phyloP scores from a whole-genome alignment of 352 stramenopile species.

The Halophytophthora polymorphica region DNA sequence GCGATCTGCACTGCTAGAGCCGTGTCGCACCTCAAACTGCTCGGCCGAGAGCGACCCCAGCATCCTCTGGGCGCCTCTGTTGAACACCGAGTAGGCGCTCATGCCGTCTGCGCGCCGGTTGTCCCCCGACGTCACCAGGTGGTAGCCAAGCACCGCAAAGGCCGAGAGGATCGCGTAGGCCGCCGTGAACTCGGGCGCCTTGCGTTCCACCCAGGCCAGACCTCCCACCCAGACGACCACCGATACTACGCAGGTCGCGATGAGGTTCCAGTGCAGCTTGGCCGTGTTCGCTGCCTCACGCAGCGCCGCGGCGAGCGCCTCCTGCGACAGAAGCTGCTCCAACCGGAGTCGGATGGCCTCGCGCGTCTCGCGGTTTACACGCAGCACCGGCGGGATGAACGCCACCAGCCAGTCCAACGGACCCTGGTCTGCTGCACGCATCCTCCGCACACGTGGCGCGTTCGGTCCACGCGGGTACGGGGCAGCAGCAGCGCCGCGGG shows the following conservation, averaged over 20 bases:
- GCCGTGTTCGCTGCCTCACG: constrained; percentile 14
- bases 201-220: constrained; percentile 44
- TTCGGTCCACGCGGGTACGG: constrained; percentile 1
- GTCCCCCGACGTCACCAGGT: constrained; percentile 28
- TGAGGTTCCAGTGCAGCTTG: constrained; percentile 17
- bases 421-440: constrained; percentile 25
- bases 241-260: constrained; percentile 19
- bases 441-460: constrained; percentile 7
- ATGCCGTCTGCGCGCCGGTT: constrained; percentile 24
- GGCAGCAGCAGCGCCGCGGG: constrained; percentile 1
- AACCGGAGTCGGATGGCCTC: constrained; percentile 35
- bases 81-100: constrained; percentile 86
- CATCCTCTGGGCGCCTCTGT: constrained; percentile 62
- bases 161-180: constrained; percentile 65
- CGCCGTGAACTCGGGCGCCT: constrained; percentile 50
- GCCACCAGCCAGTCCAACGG: constrained; percentile 71
- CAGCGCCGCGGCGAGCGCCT: constrained; percentile 18
- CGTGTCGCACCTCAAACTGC: constrained; percentile 66
- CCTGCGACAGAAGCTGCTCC: constrained; percentile 30
- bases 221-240: constrained; percentile 37
- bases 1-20: not conserved
- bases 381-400: constrained; percentile 79
- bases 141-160: constrained; percentile 34
- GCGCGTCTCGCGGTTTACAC: constrained; percentile 76
- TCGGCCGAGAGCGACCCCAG: constrained; percentile 77